These are phyloP conservation scores for Arabis alpina DNA, from an alignment of 345 rosid species.

Conservation along the genomic window DNA sequence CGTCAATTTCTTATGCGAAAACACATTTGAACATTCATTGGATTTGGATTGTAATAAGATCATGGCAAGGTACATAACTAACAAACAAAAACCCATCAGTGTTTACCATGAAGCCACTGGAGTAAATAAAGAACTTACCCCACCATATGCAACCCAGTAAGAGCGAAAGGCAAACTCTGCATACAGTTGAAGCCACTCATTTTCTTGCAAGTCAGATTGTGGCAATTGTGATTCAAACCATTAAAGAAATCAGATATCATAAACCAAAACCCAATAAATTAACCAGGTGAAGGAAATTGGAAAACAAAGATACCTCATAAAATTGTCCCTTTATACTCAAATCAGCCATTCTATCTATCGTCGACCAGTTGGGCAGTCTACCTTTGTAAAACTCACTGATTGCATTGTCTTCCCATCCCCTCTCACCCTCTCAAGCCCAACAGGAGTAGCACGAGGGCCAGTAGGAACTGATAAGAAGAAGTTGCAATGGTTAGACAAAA, in stretches of 20 bases:
- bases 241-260: neutral
- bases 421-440: neutral
- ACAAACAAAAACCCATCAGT: neutral
- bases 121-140: neutral
- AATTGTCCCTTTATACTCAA: neutral
- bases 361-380: neutral
- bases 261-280: neutral
- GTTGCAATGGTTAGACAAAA: too few species aligned
- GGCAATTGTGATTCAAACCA: neutral
- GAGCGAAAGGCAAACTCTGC: neutral
- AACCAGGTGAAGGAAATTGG: neutral
- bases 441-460: neutral
- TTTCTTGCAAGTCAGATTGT: constrained; percentile 1
- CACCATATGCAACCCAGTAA: neutral
- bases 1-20: too few species aligned
- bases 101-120: neutral
- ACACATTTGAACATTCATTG: too few species aligned
- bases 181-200: constrained; percentile 2
- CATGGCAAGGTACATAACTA: too few species aligned
- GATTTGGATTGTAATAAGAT: too few species aligned
- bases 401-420: neutral
- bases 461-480: neutral
- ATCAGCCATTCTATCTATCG: neutral
- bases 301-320: neutral
- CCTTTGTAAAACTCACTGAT: constrained; percentile 9